Base-by-base conservation (phyloP, 2,329 filamentous ascomycete genomes). In the Raffaelea deltoideospora region DNA sequence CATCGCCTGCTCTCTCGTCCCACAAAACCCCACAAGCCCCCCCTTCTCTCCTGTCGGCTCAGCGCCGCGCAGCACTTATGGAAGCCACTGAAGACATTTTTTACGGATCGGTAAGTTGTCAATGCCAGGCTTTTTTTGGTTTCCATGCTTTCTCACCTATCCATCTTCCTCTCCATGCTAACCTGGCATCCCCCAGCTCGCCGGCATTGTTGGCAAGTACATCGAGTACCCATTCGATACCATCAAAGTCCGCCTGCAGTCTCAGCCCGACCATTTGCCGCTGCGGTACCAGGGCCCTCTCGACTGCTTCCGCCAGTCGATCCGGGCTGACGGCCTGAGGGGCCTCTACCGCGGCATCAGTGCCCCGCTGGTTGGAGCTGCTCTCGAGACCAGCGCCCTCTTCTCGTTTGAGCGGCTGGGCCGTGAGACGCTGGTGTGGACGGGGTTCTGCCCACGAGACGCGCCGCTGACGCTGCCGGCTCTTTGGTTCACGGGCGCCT, bases 221-320 rank as follows among this genome's bases (percentile, higher is more conserved):
- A 88, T 98, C 53, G 90, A 98, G 57, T 98, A 95, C 55, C 90
- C 90, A 19, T 98, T 98, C 60, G 90, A 98, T 60, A 98, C 90
- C 0, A 79, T 98, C 56, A 98, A 98, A 61, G 90, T 98, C 41
- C 82, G 90, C 29, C 72, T 98, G 10, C 90, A 98, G 56, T 90
- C 88, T n/a, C 88, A 96, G 56, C 83, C 86, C 24, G 80, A 88
- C 55, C 74, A 79, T 49, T 66, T 85, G 3, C 86, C 85, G 14
- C 71, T 87, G 17, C 77, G 72, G 41, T 96, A 95, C 57, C 75
- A 63, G 6, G 90, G 90, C 0, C 88, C 90, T 0, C 51, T 95
- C 44, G 90, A 98, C 60, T 96, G 90, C 61, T 94, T 98, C 60
- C 72, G 76, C 49, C 81, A 96, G 62, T 86, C 85, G 9, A 65